Percentiles rank a stretch among this genome's conserved stretches.
These are phyloP conservation scores for Croton laevigatus DNA, from an alignment of 441 rosid species.

Conservation along the genomic window DNA sequence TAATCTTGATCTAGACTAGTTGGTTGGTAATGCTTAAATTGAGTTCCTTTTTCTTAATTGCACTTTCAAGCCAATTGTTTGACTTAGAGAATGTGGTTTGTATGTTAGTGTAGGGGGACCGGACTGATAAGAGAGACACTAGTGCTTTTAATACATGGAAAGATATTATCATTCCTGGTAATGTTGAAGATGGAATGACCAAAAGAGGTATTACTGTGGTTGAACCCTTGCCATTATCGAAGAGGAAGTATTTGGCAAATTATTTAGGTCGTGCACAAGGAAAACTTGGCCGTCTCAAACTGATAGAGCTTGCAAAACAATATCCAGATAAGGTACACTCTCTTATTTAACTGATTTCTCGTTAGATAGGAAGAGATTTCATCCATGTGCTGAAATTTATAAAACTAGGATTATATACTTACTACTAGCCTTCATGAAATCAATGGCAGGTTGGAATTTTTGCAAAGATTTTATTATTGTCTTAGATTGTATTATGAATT, in stretches of 20 bases:
- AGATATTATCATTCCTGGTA: slow-evolving; percentile 81
- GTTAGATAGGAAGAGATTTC: background rate
- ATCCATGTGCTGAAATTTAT: background rate
- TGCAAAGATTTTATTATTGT: background rate
- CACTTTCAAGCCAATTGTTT: background rate
- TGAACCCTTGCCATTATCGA: slow-evolving; percentile 70
- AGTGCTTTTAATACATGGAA: slow-evolving; percentile 87
- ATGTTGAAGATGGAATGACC: slow-evolving; percentile 73
- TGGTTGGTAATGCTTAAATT: background rate
- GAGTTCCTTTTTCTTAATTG: background rate
- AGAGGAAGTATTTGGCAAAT: slow-evolving; percentile 81
- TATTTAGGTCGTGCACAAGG: slow-evolving; percentile 91
- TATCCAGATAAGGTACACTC: slow-evolving; percentile 72
- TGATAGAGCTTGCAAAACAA: slow-evolving; percentile 78
- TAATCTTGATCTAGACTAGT: slow-evolving; percentile 3
- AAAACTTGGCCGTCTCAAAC: slow-evolving; percentile 78
- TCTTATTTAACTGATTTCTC: background rate
- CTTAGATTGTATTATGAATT: background rate
- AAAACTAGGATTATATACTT: background rate
- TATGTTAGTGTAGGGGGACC: slow-evolving; percentile 67
- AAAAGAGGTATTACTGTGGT: slow-evolving; percentile 40
- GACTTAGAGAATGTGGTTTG: slow-evolving; percentile 10
- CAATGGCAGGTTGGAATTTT: background rate
- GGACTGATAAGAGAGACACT: slow-evolving; percentile 85
- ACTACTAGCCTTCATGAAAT: background rate